A percentile compares a stretch with the other conserved stretches of the same genome.
Conservation (phyloP, 495 filamentous ascomycete species). For the Rusavskia elegans region DNA sequence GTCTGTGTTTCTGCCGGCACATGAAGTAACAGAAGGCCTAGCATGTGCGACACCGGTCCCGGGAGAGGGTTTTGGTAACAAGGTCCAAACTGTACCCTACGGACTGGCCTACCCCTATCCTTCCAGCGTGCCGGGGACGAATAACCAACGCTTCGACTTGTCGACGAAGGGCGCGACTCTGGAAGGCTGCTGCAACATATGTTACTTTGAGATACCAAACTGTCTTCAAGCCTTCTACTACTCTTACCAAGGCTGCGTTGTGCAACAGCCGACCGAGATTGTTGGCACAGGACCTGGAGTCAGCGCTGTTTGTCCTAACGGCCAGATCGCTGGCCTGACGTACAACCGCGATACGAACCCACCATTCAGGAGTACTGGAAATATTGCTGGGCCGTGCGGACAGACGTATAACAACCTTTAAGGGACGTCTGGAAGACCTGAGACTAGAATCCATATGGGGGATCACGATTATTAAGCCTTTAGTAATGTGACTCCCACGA, state of each 20-base stretch:
- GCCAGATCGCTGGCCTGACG: slow-evolving; percentile 6
- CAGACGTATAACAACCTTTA: slow-evolving; percentile 7
- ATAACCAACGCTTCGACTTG: slow-evolving; percentile 3
- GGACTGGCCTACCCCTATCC: background rate
- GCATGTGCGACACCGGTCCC: slow-evolving; percentile 1
- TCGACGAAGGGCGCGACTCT: slow-evolving; percentile 2
- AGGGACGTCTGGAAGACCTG: background rate
- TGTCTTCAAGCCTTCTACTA: slow-evolving; percentile 12
- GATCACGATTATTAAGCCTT: too few species aligned
- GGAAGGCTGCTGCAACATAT: slow-evolving; percentile 11
- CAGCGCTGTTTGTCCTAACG: slow-evolving; percentile 7
- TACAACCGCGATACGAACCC: slow-evolving; percentile 6
- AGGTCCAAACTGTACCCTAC: background rate
- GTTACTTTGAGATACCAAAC: slow-evolving; percentile 10
- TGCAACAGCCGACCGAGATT: slow-evolving; percentile 1
- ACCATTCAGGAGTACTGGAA: slow-evolving; percentile 11
- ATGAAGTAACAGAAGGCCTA: background rate
- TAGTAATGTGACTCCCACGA: too few species aligned
- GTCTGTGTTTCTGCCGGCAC: background rate
- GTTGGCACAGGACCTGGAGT: slow-evolving; percentile 3
- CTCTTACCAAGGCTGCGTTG: slow-evolving; percentile 13
- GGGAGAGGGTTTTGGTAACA: too few species aligned
- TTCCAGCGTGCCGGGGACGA: too few species aligned
- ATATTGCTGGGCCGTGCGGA: slow-evolving; percentile 12
- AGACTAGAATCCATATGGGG: too few species aligned